Percentiles rank a stretch among this genome's conserved stretches.
These are phyloP conservation scores for Capsella rubella DNA, from an alignment of 441 rosid species.

Conservation along the genomic window DNA sequence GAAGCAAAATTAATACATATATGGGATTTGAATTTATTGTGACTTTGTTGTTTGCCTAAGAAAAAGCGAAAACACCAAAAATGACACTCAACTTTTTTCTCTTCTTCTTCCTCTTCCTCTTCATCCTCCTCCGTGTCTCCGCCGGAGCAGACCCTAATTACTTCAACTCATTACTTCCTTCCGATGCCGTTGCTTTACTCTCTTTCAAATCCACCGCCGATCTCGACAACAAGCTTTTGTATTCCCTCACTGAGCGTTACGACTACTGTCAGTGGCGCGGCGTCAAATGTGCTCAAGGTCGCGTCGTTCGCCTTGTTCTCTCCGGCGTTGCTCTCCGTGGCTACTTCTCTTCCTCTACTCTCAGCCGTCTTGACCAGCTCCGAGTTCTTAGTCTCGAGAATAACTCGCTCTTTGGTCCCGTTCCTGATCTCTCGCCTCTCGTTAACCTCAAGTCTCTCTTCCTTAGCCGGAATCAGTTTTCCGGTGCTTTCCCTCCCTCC, in stretches of 20 bases:
- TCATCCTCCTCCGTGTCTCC: constrained; percentile 43
- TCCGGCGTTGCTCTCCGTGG: constrained; percentile 69
- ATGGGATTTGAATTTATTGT: neutral
- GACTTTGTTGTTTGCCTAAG: constrained; percentile 12
- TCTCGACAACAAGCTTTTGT: constrained; percentile 71
- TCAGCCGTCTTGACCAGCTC: constrained; percentile 88
- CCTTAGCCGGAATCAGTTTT: constrained; percentile 62
- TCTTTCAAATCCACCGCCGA: constrained; percentile 87
- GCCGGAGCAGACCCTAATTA: constrained; percentile 44
- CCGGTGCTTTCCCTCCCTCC: constrained; percentile 77
- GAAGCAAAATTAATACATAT: constrained; percentile 5
- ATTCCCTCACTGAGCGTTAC: constrained; percentile 73
- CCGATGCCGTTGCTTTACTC: constrained; percentile 78
- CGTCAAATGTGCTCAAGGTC: constrained; percentile 78
- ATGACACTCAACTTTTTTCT: constrained; percentile 37
- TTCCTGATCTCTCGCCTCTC: constrained; percentile 80
- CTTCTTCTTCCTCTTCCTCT: constrained; percentile 34
- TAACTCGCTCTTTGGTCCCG: constrained; percentile 81
- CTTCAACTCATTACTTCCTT: constrained; percentile 55
- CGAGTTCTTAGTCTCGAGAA: constrained; percentile 77
- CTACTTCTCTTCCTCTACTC: constrained; percentile 57
- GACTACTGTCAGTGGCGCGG: constrained; percentile 97
- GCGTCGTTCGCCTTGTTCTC: constrained; percentile 72
- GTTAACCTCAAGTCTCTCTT: constrained; percentile 71
- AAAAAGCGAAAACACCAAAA: constrained; percentile 8